Base-by-base conservation (phyloP, 1,139 yeast species). In the Hemisphaericaspora subhashii region DNA sequence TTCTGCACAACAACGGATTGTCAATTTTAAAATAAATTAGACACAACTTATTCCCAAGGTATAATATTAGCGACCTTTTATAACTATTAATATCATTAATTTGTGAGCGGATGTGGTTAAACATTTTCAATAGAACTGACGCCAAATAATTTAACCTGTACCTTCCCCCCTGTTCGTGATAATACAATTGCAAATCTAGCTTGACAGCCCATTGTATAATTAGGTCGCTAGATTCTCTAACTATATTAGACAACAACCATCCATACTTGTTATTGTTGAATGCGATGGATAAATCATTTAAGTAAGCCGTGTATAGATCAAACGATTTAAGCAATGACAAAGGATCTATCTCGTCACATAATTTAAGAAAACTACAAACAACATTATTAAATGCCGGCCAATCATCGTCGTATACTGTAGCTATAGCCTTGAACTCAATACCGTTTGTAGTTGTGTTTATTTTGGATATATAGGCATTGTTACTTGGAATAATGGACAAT, bases 1-100 rank as follows among this genome's bases (percentile, higher is more conserved):
- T 85, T 23, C 85, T 79, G 56, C 94, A 85, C 10, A 84, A 66
- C 39, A 81, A 65, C 3, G 90, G 88, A 36, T 80, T 82, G 33
- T 71, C 77, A 28, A 84, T 70, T 38, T 64, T 66, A 57, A 82
- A 83, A 56, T 86, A 86, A 1, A 80, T 64, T 44, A 74, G 68
- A 56, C 92, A 85, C 31, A 86, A 60, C 37, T 71, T 66, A 18
- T 72, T 72, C 3, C 86, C 83, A 10, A 83, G 66, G 46, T 69
- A 74, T 28, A 84, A 53, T 25, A 85, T 66, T 20, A 83, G 66
- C 11, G 72, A 61, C 37, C 75, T 75, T 48, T 83, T 82, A 33
- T 59, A 63, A 37, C 55, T 58, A 38, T 66, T 66, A 4, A 72
- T 63, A 38, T 74, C 81, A 21, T 72, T 69, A 39, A 71, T 60